Percentiles rank a stretch among this genome's conserved stretches.
Evolutionary conservation across 2,329 filamentous ascomycete species (phyloP).

Genomic region (Alternaria brassicicola): DNA sequence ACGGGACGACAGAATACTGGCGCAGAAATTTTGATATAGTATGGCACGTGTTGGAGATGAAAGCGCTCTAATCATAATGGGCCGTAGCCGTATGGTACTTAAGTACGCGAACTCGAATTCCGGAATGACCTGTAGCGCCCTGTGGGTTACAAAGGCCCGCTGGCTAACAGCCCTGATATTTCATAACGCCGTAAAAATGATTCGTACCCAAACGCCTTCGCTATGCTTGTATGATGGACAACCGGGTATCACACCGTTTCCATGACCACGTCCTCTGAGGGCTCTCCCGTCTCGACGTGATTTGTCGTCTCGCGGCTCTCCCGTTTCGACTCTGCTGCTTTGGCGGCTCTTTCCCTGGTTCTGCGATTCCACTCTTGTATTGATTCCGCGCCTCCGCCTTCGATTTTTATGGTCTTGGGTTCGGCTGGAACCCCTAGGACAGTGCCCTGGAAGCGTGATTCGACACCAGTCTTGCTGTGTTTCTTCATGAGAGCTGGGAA

Average conservation of each 20-base stretch:
- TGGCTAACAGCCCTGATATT: background rate
- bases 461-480: conserved; percentile 86
- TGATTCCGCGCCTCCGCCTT: conserved; percentile 73
- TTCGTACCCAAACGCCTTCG: conserved; percentile 38
- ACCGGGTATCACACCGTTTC: conserved; percentile 27
- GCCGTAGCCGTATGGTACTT: background rate
- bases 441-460: conserved; percentile 83
- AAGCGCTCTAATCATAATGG: background rate
- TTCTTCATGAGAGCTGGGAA: conserved; percentile 81
- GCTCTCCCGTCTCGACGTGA: conserved; percentile 24
- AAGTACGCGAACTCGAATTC: background rate
- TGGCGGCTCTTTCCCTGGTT: conserved; percentile 38
- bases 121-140: background rate
- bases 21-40: background rate
- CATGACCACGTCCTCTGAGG: conserved; percentile 35
- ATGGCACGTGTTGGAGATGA: background rate
- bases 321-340: conserved; percentile 29
- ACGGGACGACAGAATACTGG: background rate
- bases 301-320: conserved; percentile 29
- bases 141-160: background rate
- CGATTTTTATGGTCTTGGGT: conserved; percentile 73
- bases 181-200: conserved; percentile 23
- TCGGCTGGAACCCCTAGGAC: conserved; percentile 77
- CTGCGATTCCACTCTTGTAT: conserved; percentile 67
- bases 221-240: conserved; percentile 37